phyloP scores from a whole-genome alignment of 371 early-diverging fungal species.

The Apophysomyces variabilis region DNA sequence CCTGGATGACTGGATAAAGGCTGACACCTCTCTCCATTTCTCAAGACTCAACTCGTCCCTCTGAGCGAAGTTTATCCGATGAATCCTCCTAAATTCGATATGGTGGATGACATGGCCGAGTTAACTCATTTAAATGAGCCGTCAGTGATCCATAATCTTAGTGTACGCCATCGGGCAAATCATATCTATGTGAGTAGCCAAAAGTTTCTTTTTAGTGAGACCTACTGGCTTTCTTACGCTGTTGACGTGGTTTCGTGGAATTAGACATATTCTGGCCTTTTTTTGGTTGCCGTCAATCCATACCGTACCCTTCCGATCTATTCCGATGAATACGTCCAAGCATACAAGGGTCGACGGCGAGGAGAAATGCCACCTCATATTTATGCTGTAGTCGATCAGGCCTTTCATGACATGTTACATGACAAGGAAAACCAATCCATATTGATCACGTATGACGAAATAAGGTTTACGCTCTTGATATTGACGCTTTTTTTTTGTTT shows the following conservation, averaged over 20 bases:
- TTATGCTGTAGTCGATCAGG: slow-evolving; percentile 93
- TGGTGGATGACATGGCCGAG: slow-evolving; percentile 98
- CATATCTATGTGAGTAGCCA: slow-evolving; percentile 87
- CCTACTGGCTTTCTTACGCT: background rate
- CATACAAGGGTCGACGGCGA: slow-evolving; percentile 87
- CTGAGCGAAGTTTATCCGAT: slow-evolving; percentile 90
- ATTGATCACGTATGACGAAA: slow-evolving; percentile 84
- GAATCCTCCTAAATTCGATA: slow-evolving; percentile 99
- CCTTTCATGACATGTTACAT: slow-evolving; percentile 95
- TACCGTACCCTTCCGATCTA: slow-evolving; percentile 96
- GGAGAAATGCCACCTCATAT: slow-evolving; percentile 96
- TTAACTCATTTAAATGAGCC: slow-evolving; percentile 98
- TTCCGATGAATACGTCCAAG: slow-evolving; percentile 76
- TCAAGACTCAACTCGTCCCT: slow-evolving; percentile 66
- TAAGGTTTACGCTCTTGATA: background rate
- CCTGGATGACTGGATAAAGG: background rate
- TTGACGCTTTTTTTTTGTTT: background rate
- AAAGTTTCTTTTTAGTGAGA: background rate
- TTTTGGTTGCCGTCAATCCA: slow-evolving; percentile 99
- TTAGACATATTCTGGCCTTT: slow-evolving; percentile 99
- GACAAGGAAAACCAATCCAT: slow-evolving; percentile 97
- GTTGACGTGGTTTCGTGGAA: background rate
- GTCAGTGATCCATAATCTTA: slow-evolving; percentile 96
- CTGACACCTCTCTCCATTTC: no score
- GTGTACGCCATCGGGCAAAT: slow-evolving; percentile 87